Evolutionary conservation across 73 alveolate species (phyloP), one percentile per base, ranked within the genome.

Genomic region (Paramecium biaurelia): DNA sequence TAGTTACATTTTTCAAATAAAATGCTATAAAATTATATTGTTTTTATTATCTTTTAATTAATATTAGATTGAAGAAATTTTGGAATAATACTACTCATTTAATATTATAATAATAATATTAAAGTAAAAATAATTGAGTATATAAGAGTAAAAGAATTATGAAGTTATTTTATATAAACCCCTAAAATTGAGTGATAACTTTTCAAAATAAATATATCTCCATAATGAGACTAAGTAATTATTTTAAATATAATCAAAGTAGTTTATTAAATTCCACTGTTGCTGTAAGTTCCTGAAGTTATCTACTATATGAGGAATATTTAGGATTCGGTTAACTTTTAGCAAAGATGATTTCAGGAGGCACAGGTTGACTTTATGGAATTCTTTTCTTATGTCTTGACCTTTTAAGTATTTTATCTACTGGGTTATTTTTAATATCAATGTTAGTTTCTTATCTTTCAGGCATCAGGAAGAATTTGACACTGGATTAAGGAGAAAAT

Each of bases 281-380:
- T 10, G 41, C 15, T 63, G 43, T 12, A 47, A 47, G 59, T n/a
- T 47, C 59, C 8, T 47, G 24, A n/a, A 47, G 59, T n/a, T 47
- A 4, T 47, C 59, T 47, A 41, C 89, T 76, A 76, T 76, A 76
- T 20, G 89, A 76, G 70, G 45, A 30, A 45, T 23, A 79, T 23
- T 79, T 53, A 5, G 68, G 35, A 9, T 34, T 79, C 20, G 49
- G 84, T 7, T 30, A 63, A 11, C 45, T 26, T 30, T 63, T 32
- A 12, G 84, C 21, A 63, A 63, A 63, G 0, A 63, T 32, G 24
- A 63, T 34, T 63, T 63, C 84, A 0, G 84, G 76, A 30, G 84
- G 84, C 2, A 26, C 1, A 10, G 41, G 45, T 63, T 63, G 68
- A 53, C 68, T 53, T 4, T 18, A 53, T 53, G 68, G 68, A n/a